These are phyloP conservation scores for Solanum lycopersicoides DNA, from an alignment of 257 asterid genomes.

Conservation along the genomic window DNA sequence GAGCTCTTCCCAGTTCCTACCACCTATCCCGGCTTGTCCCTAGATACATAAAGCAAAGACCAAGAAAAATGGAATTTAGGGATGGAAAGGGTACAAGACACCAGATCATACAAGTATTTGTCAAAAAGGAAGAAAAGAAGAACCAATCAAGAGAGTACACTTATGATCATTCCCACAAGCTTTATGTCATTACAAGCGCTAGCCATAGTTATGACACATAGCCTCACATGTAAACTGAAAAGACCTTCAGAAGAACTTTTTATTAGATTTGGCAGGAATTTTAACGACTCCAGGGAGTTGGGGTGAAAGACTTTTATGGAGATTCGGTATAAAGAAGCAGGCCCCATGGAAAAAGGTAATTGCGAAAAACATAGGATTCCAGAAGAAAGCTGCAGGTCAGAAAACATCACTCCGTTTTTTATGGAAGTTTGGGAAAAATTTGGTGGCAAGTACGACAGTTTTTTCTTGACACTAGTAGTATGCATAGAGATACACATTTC, in stretches of 20 bases:
- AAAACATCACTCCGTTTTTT: background rate
- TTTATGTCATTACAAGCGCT: background rate
- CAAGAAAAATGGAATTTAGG: background rate
- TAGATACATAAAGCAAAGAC: background rate
- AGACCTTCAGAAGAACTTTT: background rate
- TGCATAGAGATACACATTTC: background rate
- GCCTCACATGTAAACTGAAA: background rate
- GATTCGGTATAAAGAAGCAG: background rate
- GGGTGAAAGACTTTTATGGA: background rate
- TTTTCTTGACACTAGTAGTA: background rate
- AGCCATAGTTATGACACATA: background rate
- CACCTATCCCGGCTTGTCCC: background rate
- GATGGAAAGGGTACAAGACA: background rate
- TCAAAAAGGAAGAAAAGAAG: background rate
- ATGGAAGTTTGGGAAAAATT: background rate
- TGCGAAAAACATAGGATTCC: background rate
- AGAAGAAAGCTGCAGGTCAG: background rate
- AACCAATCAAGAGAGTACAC: background rate
- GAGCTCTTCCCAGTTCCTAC: background rate
- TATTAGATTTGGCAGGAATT: background rate
- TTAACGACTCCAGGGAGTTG: background rate
- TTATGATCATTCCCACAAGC: background rate
- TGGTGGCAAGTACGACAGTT: background rate
- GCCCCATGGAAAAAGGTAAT: background rate
- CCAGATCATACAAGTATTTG: background rate